These are phyloP conservation scores for Cryphonectria japonica DNA, from an alignment of 2,329 filamentous ascomycete species.

Conservation along the genomic window DNA sequence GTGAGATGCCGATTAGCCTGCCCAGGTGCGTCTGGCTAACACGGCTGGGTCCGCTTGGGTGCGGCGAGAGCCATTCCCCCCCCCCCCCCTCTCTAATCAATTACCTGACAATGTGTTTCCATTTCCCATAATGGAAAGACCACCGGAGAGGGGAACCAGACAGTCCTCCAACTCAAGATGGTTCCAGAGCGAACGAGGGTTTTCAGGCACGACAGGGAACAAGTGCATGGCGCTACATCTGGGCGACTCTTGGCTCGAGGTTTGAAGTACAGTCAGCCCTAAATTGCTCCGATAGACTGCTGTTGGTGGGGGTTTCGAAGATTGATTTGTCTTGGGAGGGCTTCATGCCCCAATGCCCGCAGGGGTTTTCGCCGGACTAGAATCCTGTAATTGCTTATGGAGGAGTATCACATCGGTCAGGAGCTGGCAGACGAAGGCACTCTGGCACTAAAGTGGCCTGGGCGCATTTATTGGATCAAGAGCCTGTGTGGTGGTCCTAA, in stretches of 20 bases:
- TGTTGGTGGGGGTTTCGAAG: neutral
- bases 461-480: neutral
- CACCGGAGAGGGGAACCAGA: neutral
- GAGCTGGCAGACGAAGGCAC: neutral
- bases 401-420: neutral
- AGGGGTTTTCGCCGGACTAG: neutral
- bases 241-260: neutral
- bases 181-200: too few relatives aligned
- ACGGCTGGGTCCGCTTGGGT: neutral
- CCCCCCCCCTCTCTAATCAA: too few relatives aligned
- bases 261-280: neutral
- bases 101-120: neutral
- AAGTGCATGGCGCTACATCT: neutral
- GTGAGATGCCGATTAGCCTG: neutral
- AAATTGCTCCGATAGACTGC: neutral
- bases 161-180: too few relatives aligned
- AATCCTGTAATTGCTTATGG: neutral
- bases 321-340: neutral
- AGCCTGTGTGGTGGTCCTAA: neutral
- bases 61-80: neutral
- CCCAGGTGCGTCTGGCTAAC: neutral
- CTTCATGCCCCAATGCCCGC: neutral
- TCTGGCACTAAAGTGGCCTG: neutral
- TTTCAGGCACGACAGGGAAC: neutral
- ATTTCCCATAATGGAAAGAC: neutral